A percentile compares a stretch with the other conserved stretches of the same genome.
These are phyloP conservation scores for Sordariomycetes sp. DNA, from an alignment of 2,329 filamentous ascomycete species.

Conservation along the genomic window DNA sequence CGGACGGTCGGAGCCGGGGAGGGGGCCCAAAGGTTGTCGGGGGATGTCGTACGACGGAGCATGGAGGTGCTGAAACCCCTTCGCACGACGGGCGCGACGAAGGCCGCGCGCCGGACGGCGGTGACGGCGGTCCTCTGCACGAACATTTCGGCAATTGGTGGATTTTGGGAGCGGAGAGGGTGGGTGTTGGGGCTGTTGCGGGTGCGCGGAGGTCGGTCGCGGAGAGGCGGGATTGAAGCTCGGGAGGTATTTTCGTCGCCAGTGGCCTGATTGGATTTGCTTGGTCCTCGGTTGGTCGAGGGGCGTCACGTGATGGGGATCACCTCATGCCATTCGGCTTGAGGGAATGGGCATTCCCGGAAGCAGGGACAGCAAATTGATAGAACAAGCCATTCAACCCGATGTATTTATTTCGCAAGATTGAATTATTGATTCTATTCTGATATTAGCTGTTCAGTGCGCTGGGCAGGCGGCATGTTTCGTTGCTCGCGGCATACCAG, in stretches of 20 bases:
- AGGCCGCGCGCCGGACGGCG: conserved; percentile 42
- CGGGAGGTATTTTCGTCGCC: conserved; percentile 22
- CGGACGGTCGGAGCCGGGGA: background rate
- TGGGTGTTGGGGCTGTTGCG: conserved; percentile 11
- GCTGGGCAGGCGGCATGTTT: too few species aligned
- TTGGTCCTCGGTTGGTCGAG: conserved; percentile 3
- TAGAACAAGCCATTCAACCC: too few species aligned
- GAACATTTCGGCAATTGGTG: conserved; percentile 36
- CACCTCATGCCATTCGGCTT: background rate
- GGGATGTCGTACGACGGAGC: conserved; percentile 44
- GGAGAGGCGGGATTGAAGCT: conserved; percentile 33
- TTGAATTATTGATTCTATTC: too few species aligned
- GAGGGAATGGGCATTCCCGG: background rate
- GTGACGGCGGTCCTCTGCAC: conserved; percentile 52
- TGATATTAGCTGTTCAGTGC: too few species aligned
- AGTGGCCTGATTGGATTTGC: conserved; percentile 9
- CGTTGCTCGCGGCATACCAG: too few species aligned
- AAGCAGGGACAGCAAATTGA: too few species aligned
- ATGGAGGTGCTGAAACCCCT: conserved; percentile 51
- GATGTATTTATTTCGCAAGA: too few species aligned
- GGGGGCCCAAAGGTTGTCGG: background rate
- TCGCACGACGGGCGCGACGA: conserved; percentile 36
- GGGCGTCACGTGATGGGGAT: conserved; percentile 1
- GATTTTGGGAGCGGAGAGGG: conserved; percentile 7
- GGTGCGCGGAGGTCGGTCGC: conserved; percentile 26